Conservation (phyloP, 2,329 filamentous ascomycete species). For the Colletotrichum cuscutae region DNA sequence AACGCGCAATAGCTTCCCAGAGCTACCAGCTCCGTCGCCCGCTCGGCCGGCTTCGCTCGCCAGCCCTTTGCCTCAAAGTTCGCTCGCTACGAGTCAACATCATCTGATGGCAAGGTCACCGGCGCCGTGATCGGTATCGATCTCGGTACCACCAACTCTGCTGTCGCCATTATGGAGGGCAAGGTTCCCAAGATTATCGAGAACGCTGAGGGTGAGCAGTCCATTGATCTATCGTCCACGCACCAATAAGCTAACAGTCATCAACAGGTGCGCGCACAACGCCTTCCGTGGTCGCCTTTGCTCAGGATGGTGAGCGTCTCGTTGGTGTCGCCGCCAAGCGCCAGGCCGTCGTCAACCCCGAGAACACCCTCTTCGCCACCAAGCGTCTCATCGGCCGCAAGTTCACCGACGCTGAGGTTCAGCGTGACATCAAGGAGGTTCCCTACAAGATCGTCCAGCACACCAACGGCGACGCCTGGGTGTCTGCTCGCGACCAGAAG, state of each 20-base stretch:
- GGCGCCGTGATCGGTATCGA: constrained; percentile 98
- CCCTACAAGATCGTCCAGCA: constrained; percentile 99
- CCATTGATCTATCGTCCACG: neutral
- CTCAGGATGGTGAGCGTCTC: constrained; percentile 93
- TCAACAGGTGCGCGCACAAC: constrained; percentile 83
- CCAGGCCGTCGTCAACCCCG: constrained; percentile 97
- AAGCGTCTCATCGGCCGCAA: constrained; percentile 99
- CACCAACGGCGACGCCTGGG: constrained; percentile 96
- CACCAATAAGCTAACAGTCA: neutral
- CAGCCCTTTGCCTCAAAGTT: constrained; percentile 79
- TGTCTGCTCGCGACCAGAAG: constrained; percentile 90
- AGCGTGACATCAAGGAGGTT: constrained; percentile 96
- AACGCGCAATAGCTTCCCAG: constrained; percentile 74
- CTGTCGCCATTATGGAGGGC: constrained; percentile 97
- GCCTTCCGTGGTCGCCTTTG: constrained; percentile 94
- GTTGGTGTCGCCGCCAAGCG: constrained; percentile 98
- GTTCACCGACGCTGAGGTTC: constrained; percentile 92
- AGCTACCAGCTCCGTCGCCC: constrained; percentile 75
- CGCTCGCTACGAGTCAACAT: constrained; percentile 80
- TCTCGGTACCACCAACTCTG: constrained; percentile 97
- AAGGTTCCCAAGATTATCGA: constrained; percentile 96
- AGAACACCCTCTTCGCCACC: constrained; percentile 97
- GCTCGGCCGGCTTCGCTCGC: constrained; percentile 74
- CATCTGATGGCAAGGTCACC: constrained; percentile 82
- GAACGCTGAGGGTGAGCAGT: constrained; percentile 85